Percentiles rank a stretch among this genome's conserved stretches.
phyloP scores from a whole-genome alignment of 108 stramenopile genomes.

The Pseudonitzschia pungens region DNA sequence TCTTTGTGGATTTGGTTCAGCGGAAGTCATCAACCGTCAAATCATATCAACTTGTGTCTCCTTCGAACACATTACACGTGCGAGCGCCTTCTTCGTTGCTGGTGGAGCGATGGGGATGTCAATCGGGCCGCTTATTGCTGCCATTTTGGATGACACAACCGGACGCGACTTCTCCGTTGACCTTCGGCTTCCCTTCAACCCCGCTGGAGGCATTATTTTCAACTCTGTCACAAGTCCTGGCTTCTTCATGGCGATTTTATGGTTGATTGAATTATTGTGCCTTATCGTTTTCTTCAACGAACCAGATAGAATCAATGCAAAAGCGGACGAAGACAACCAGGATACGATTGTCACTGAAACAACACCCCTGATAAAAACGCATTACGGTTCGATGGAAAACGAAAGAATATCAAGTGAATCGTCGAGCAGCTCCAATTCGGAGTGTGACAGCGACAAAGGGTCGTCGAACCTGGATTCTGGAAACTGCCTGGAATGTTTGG shows the following conservation, averaged over 20 bases:
- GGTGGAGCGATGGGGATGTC: constrained; percentile 70
- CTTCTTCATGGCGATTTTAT: constrained; percentile 62
- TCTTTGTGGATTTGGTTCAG: constrained; percentile 65
- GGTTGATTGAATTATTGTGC: constrained; percentile 46
- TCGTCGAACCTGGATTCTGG: not conserved
- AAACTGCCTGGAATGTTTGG: not conserved
- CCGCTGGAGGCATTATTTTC: constrained; percentile 48
- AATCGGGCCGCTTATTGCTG: constrained; percentile 66
- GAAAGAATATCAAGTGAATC: not conserved
- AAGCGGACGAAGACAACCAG: not conserved
- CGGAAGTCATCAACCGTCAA: constrained; percentile 64
- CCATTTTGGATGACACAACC: constrained; percentile 47
- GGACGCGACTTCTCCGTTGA: constrained; percentile 56
- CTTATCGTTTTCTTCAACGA: constrained; percentile 57
- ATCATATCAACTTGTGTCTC: constrained; percentile 59
- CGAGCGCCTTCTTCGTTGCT: constrained; percentile 67
- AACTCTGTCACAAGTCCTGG: constrained; percentile 55
- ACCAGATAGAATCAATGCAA: constrained; percentile 55
- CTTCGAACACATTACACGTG: constrained; percentile 55
- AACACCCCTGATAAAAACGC: not conserved
- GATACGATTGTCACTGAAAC: not conserved
- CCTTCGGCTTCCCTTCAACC: constrained; percentile 50
- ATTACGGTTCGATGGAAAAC: not conserved
- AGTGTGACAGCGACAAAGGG: not conserved
- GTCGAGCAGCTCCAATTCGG: not conserved